Evolutionary conservation across 2,329 filamentous ascomycete genomes (phyloP).

Genomic region (Diplodia scrobiculata): DNA sequence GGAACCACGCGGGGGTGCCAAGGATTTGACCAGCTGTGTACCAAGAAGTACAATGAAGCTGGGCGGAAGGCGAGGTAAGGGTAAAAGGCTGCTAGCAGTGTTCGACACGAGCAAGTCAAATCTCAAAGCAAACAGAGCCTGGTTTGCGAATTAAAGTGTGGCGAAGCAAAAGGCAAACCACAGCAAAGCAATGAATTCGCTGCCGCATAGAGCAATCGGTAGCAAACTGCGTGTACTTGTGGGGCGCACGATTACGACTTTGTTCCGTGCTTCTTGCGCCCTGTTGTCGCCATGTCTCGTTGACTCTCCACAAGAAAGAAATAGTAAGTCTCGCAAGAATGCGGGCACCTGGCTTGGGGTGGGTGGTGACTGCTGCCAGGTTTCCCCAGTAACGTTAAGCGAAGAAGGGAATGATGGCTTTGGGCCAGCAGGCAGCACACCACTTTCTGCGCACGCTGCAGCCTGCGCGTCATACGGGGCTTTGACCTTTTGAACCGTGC

Average conservation of each 20-base stretch:
- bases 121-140: too few species aligned
- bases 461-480: slow-evolving; percentile 22
- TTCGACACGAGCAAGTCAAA: too few species aligned
- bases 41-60: not conserved
- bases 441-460: slow-evolving; percentile 18
- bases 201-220: too few species aligned
- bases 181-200: too few species aligned
- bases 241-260: too few species aligned
- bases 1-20: not conserved
- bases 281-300: too few species aligned
- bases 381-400: slow-evolving; percentile 28
- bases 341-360: not conserved
- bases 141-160: too few species aligned
- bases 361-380: slow-evolving; percentile 13
- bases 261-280: too few species aligned
- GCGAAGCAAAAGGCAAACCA: too few species aligned
- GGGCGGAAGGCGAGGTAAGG: not conserved
- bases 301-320: not conserved
- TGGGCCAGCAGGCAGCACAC: slow-evolving; percentile 12
- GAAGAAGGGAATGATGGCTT: slow-evolving; percentile 27
- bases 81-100: too few species aligned
- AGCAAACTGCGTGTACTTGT: too few species aligned
- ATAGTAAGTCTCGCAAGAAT: not conserved
- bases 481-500: slow-evolving; percentile 18
- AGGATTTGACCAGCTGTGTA: not conserved